phyloP scores from a whole-genome alignment of 2,329 filamentous ascomycete genomes.

The Xylariales sp. region DNA sequence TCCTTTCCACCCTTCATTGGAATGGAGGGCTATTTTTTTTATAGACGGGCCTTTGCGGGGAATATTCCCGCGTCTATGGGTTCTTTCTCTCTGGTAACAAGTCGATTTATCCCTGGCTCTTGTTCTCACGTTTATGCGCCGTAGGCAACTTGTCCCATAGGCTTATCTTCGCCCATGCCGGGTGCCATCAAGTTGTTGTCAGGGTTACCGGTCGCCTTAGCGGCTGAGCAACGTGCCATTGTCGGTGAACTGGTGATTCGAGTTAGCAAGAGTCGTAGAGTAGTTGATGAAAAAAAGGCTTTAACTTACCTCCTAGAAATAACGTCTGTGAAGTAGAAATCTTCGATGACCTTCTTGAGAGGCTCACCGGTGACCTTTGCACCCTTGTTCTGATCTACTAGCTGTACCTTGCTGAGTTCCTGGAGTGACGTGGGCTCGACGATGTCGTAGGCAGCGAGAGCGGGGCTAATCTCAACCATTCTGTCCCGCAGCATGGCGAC shows the following conservation, averaged over 20 bases:
- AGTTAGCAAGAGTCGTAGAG: constrained; percentile 30
- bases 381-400: constrained; percentile 97
- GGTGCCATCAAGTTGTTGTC: constrained; percentile 83
- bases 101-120: not conserved
- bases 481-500: constrained; percentile 88
- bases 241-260: constrained; percentile 81
- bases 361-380: constrained; percentile 76
- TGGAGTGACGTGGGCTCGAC: constrained; percentile 82
- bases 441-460: constrained; percentile 88
- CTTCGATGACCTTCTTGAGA: constrained; percentile 87
- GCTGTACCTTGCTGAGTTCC: constrained; percentile 88
- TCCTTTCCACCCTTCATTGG: constrained; percentile 10
- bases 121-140: constrained; percentile 57
- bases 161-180: constrained; percentile 72
- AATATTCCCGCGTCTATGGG: constrained; percentile 21
- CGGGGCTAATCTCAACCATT: constrained; percentile 94
- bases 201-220: constrained; percentile 84
- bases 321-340: constrained; percentile 98
- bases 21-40: not conserved
- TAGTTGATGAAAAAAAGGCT: constrained; percentile 8
- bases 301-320: constrained; percentile 89
- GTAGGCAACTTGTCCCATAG: constrained; percentile 71
- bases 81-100: constrained; percentile 17
- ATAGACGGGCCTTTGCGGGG: constrained; percentile 14
- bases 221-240: constrained; percentile 96